These are phyloP conservation scores for Gaultheria prostrata DNA, from an alignment of 148 eudicot species.

Conservation along the genomic window DNA sequence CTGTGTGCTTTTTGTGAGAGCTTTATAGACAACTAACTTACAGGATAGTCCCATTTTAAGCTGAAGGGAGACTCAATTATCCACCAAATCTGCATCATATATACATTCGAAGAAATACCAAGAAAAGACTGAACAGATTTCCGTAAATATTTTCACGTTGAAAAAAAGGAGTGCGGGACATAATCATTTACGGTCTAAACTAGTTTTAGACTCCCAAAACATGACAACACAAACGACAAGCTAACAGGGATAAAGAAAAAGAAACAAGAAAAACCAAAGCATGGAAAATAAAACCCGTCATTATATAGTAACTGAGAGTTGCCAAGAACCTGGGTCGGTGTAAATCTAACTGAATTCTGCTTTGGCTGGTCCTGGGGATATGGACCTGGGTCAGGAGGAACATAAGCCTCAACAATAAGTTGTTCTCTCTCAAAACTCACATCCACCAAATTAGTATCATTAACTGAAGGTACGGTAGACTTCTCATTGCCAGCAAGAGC, in stretches of 20 bases:
- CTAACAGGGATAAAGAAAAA: neutral
- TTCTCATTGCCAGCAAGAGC: constrained; percentile 64
- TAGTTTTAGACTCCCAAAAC: neutral
- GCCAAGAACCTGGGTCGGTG: constrained; percentile 75
- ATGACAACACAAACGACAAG: neutral
- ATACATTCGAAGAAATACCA: neutral
- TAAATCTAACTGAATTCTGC: constrained; percentile 89
- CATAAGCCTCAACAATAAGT: constrained; percentile 82
- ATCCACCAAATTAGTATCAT: constrained; percentile 24
- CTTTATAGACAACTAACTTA: neutral
- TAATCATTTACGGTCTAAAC: neutral
- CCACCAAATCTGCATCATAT: neutral
- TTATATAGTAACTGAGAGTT: neutral
- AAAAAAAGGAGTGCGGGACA: neutral
- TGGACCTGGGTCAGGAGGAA: constrained; percentile 98
- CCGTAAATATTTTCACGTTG: neutral
- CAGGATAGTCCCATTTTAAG: neutral
- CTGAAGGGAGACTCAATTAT: neutral
- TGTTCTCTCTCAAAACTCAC: constrained; percentile 46
- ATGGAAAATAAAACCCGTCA: neutral
- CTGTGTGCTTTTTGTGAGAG: neutral
- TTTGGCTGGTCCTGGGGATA: constrained; percentile 98
- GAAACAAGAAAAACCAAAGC: neutral
- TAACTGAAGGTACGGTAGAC: constrained; percentile 26
- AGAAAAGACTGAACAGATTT: neutral